phyloP scores from a whole-genome alignment of 306 rosid genomes.

The Begonia masoniana region DNA sequence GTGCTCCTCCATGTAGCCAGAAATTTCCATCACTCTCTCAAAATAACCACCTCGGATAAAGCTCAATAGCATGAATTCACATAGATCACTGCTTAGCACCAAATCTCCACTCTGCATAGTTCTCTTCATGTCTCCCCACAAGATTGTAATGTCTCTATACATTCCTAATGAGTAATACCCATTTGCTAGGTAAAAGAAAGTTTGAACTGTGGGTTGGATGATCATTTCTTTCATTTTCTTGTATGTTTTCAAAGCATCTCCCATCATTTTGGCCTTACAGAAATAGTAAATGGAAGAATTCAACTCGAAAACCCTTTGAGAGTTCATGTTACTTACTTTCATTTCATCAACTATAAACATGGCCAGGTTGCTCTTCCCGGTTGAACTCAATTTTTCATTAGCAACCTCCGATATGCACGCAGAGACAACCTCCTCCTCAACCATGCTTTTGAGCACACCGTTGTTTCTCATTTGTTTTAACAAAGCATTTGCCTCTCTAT shows the following conservation, averaged over 20 bases:
- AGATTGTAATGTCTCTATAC: constrained; percentile 52
- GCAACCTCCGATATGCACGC: constrained; percentile 12
- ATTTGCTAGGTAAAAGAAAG: constrained; percentile 31
- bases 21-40: constrained; percentile 87
- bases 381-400: constrained; percentile 8
- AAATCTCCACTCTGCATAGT: constrained; percentile 27
- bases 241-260: constrained; percentile 54
- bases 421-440: constrained; percentile 27
- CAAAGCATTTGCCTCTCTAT: constrained; percentile 56
- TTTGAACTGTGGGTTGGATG: constrained; percentile 44
- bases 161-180: constrained; percentile 60
- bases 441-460: constrained; percentile 10
- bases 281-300: constrained; percentile 68
- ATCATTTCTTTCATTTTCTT: constrained; percentile 52
- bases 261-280: constrained; percentile 79
- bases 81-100: constrained; percentile 40
- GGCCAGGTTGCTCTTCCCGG: constrained; percentile 22
- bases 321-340: constrained; percentile 16
- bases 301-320: constrained; percentile 34
- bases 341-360: constrained; percentile 36
- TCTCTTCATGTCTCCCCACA: constrained; percentile 94
- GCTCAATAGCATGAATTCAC: constrained; percentile 48
- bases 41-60: constrained; percentile 82
- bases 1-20: constrained; percentile 40
- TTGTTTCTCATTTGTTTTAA: constrained; percentile 49